Evolutionary conservation across 2,329 filamentous ascomycete genomes (phyloP).

Genomic region (Colletotrichum tabaci): DNA sequence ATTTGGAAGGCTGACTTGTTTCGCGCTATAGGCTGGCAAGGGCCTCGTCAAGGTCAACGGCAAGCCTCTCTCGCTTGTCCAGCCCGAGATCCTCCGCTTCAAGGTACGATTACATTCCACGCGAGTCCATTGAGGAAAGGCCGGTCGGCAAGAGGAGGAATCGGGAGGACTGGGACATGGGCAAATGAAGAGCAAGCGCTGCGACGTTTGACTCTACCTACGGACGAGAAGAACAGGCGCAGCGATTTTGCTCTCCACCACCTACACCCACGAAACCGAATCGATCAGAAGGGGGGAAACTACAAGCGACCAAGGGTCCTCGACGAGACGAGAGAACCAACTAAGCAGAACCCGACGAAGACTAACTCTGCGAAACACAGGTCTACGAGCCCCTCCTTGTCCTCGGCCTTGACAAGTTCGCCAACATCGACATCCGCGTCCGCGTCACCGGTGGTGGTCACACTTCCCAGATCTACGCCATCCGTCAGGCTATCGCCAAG

Average conservation of each 20-base stretch:
- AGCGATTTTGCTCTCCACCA: constrained; percentile 16
- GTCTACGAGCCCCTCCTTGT: constrained; percentile 99
- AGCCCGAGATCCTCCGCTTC: constrained; percentile 98
- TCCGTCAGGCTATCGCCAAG: constrained; percentile 99
- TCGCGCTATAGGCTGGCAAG: constrained; percentile 55
- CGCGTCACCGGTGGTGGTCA: constrained; percentile 97
- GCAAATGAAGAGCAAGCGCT: constrained; percentile 18
- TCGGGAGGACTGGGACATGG: background rate
- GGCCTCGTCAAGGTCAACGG: constrained; percentile 99
- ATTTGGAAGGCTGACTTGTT: constrained; percentile 50
- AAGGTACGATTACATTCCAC: constrained; percentile 73
- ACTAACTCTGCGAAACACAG: constrained; percentile 56
- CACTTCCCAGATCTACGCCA: constrained; percentile 97
- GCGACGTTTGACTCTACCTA: constrained; percentile 1
- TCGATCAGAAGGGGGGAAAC: background rate
- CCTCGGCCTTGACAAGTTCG: constrained; percentile 97
- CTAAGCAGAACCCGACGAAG: background rate
- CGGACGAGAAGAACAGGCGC: background rate
- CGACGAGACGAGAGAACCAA: background rate
- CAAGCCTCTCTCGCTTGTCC: constrained; percentile 92
- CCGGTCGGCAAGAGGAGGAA: constrained; percentile 35
- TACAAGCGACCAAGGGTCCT: background rate
- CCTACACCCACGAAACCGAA: background rate
- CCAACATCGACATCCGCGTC: constrained; percentile 96
- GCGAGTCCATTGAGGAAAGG: constrained; percentile 16